These are phyloP conservation scores for Diaporthe sp. DNA, from an alignment of 2,329 filamentous ascomycete genomes.

Conservation along the genomic window DNA sequence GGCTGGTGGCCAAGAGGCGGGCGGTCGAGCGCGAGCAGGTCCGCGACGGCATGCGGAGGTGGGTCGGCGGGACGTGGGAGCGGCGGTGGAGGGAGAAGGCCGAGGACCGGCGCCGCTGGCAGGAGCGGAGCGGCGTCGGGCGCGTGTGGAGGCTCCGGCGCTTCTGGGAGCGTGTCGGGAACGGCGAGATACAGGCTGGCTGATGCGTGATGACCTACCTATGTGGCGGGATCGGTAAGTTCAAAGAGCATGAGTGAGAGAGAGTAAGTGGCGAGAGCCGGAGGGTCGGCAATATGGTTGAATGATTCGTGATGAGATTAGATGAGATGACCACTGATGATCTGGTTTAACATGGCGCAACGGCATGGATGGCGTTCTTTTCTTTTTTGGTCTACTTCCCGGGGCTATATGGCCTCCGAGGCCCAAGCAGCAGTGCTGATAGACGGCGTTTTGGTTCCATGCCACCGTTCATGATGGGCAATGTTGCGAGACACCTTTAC, in stretches of 20 bases:
- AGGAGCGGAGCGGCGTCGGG: conserved; percentile 64
- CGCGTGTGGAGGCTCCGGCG: conserved; percentile 70
- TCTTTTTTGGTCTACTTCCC: no score
- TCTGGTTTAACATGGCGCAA: not conserved
- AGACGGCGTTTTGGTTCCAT: not conserved
- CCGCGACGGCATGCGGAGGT: conserved; percentile 73
- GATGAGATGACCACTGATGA: not conserved
- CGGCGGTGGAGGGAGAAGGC: conserved; percentile 61
- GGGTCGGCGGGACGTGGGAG: conserved; percentile 70
- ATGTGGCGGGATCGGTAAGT: not conserved
- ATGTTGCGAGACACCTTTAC: no score
- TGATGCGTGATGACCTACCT: not conserved
- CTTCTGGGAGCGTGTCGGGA: conserved; percentile 73
- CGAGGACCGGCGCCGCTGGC: conserved; percentile 57
- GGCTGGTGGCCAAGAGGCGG: conserved; percentile 69
- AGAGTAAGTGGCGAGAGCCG: not conserved
- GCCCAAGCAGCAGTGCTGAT: not conserved
- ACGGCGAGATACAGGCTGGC: conserved; percentile 46
- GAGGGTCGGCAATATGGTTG: no score
- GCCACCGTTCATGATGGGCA: not conserved
- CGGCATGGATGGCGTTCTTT: not conserved
- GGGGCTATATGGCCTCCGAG: not conserved
- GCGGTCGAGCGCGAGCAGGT: conserved; percentile 74
- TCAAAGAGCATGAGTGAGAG: not conserved
- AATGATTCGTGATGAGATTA: not conserved